Evolutionary conservation across 257 asterid genomes (phyloP), one percentile per base, ranked within the genome.

Genomic region (Verbena officinalis): DNA sequence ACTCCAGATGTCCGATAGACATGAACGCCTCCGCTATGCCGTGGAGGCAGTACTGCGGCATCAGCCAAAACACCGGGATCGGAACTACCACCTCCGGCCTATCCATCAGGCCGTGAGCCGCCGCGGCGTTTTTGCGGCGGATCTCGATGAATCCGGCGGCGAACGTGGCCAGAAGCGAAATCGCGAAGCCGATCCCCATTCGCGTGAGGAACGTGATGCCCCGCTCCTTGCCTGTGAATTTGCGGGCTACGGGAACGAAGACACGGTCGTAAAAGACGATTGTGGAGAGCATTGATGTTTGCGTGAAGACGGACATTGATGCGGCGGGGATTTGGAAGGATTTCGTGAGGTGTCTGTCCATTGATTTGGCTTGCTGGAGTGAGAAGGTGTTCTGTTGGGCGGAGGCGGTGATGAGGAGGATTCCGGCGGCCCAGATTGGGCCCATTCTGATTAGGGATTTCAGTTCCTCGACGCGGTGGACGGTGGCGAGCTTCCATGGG

Each of bases 371-470:
- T 58, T 90, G 97, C 58, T 85, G 92, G 69, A 90, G 74, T 7
- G 91, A 82, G 76, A 90, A 90, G 22, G 96, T 87, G 85, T 55
- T 49, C 15, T 90, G 97, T 45, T 90, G 97, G 0, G 96, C 84
- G 3, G 82, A 59, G 4, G 93, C 95, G 1, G 96, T 90, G 70
- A 87, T 79, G 4, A 87, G 71, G 62, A 84, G 89, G 74, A 90
- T 87, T 33, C 96, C 97, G 1, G 97, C 79, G 0, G 92, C 97
- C 97, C 97, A 87, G 23, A 90, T 90, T 17, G 97, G 97, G 0
- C 93, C 92, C 96, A 90, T 87, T 71, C 95, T 71, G 67, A 90
- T 80, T 2, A 87, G 69, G 12, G 97, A 80, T 67, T 90, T 90
- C 0, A 90, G 86, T 22, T 90, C 97, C 38, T 90, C 97, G 1